phyloP scores from a whole-genome alignment of 2,329 filamentous ascomycete genomes.

The Penicillium sp. region DNA sequence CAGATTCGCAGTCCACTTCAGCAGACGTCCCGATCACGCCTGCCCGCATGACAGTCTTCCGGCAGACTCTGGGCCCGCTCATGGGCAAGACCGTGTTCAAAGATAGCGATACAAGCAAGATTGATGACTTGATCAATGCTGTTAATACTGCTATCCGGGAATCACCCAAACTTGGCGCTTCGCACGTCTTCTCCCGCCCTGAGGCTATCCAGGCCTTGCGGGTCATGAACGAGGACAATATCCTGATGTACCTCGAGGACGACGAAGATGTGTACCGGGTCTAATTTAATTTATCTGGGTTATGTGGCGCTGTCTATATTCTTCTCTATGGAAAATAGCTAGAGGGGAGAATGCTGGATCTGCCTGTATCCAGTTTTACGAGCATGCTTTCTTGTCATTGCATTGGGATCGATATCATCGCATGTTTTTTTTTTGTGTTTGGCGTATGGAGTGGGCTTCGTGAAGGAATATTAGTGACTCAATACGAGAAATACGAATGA shows the following conservation, averaged over 20 bases:
- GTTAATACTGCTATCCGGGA: constrained; percentile 69
- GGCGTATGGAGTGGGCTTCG: constrained; percentile 22
- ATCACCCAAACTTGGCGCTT: constrained; percentile 46
- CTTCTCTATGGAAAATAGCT: background rate
- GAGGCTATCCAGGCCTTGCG: constrained; percentile 77
- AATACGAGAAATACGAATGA: constrained; percentile 12
- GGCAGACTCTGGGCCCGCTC: constrained; percentile 75
- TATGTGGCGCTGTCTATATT: background rate
- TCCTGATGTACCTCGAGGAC: constrained; percentile 69
- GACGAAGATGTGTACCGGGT: constrained; percentile 70
- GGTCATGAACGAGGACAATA: constrained; percentile 77
- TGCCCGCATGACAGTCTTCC: constrained; percentile 70
- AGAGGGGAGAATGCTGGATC: background rate
- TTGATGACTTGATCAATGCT: constrained; percentile 70
- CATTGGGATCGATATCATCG: constrained; percentile 26
- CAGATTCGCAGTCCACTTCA: constrained; percentile 38
- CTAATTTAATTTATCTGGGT: constrained; percentile 47
- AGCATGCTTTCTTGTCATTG: constrained; percentile 20
- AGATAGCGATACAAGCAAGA: constrained; percentile 70
- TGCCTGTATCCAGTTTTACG: constrained; percentile 9
- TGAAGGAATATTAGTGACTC: constrained; percentile 7
- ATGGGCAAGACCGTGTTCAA: constrained; percentile 80
- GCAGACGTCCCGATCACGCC: constrained; percentile 43
- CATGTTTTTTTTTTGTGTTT: constrained; percentile 17
- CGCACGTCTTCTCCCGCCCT: constrained; percentile 60